Evolutionary conservation across 164 flowering plant genomes (phyloP), one percentile per base, ranked within the genome.

Genomic region (Santalum album): DNA sequence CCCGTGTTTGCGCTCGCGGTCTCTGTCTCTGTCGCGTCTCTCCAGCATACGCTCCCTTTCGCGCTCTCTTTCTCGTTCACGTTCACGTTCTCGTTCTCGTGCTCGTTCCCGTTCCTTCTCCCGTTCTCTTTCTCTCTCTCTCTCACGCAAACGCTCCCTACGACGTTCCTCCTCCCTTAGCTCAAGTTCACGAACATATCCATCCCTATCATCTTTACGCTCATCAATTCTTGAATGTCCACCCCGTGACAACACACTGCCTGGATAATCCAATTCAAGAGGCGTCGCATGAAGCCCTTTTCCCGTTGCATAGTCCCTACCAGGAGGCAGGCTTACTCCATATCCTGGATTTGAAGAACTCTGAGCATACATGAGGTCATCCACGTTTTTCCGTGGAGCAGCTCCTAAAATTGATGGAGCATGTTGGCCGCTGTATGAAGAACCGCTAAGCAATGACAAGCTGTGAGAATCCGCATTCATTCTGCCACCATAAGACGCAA

Each of bases 281-380:
- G 90, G 61, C n/a, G 78, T 16, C n/a, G 67, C 74, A 58, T 71
- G 90, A 58, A 85, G 76, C 53, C 87, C 96, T 68, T 94, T 94
- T 21, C 94, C 89, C 0, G 74, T 44, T 49, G 69, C 86, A 58
- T 94, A 94, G 64, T 94, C 95, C 63, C 99, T 81, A 26, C 99
- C 99, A 63, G 99, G 97, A 70, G 99, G 99, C 60, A 94, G 70
- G 69, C 97, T 84, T 42, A 94, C 95, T 56, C 97, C 99, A 72
- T 94, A 94, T 34, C 89, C 92, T 26, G 88, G 82, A 65, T 78
- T 76, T 42, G 88, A 66, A 64, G 92, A 71, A 50, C 80, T 75
- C 65, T 78, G 92, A 32, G 73, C 69, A 63, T 83, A 78, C 58
- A 77, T 39, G 54, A 80, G 77, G 59, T 82, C 90, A 36, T 90